Base-by-base conservation (phyloP, 179 eudicot species). In the Heliamphora pulchella region DNA sequence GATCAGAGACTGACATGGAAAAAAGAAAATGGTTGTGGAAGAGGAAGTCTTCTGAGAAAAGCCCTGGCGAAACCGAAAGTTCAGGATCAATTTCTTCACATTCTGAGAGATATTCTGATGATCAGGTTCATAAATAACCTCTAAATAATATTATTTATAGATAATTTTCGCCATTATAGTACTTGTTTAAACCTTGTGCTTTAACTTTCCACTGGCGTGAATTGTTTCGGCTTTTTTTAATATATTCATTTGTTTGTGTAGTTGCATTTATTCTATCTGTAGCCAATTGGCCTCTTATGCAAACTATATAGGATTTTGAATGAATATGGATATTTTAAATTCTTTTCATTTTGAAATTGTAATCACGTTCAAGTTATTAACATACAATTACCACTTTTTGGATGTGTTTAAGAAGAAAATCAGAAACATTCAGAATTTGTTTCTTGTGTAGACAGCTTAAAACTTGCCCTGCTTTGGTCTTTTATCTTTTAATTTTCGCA, bases 21-120 rank as follows among this genome's bases (percentile, higher is more conserved):
- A 87, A 89, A 80, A 89, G 87, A 81, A 91, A 86, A 81, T 91
- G 93, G 93, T 82, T 83, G 83, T 90, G 93, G 96, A 89, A 90
- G 82, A 90, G 84, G 67, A 90, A 72, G 71, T 80, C 89, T 79
- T 85, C 88, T 17, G 91, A 90, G 80, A 90, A 85, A 84, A 86
- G 87, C 58, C 84, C 84, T 55, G 90, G 89, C 74, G 94, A 90
- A 67, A 85, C 84, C 63, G 93, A 91, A 75, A 89, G 88, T 69
- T 87, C 89, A 44, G 91, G 84, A 8, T 87, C 93, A 63, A 63
- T 89, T 64, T 88, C 93, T 79, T 87, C 93, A 20, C 87, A 81
- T 67, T 90, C 95, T 57, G 95, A 89, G 81, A 86, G 83, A 71
- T 80, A 71, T 81, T 90, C 88, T 1, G 91, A 90, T 77, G 93